Percentiles rank a stretch among this genome's conserved stretches.
phyloP scores from a whole-genome alignment of 495 filamentous ascomycete genomes.

The Penicillium verhagenii region DNA sequence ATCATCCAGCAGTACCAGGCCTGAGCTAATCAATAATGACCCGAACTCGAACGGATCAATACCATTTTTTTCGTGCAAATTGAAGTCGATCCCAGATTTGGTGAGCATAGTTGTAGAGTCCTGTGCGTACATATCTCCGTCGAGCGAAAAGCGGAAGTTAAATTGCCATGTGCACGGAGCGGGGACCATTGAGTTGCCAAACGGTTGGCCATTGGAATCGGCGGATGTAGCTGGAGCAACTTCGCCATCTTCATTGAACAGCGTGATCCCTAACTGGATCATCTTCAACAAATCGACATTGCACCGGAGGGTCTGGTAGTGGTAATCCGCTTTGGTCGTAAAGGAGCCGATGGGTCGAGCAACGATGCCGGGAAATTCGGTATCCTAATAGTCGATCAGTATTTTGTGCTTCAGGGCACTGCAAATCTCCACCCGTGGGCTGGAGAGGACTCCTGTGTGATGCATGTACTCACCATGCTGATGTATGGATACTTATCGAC shows the following conservation, averaged over 20 bases:
- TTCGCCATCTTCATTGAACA: constrained; percentile 86
- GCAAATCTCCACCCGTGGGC: too few species aligned
- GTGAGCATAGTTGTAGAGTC: constrained; percentile 85
- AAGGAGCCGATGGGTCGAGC: constrained; percentile 93
- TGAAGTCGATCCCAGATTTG: constrained; percentile 85
- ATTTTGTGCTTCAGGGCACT: not conserved
- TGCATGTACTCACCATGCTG: constrained; percentile 74
- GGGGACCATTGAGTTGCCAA: constrained; percentile 55
- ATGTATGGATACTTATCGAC: constrained; percentile 91
- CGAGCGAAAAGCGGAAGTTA: constrained; percentile 94
- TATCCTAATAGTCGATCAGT: constrained; percentile 62
- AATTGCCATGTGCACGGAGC: constrained; percentile 96
- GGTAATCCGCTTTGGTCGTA: constrained; percentile 91
- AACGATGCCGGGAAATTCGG: constrained; percentile 95
- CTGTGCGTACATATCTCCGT: constrained; percentile 94
- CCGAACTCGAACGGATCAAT: constrained; percentile 90
- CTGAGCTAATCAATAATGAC: constrained; percentile 83
- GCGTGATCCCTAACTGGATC: constrained; percentile 91
- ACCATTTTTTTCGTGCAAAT: constrained; percentile 76
- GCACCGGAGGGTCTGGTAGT: constrained; percentile 95
- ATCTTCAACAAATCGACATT: constrained; percentile 97
- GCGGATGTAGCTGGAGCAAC: constrained; percentile 67
- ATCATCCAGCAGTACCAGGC: constrained; percentile 82
- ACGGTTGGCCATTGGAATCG: constrained; percentile 52
- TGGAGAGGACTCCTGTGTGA: not conserved